Evolutionary conservation across 805 yeast species (phyloP).

Genomic region (Dipodascopsis uninucleata): DNA sequence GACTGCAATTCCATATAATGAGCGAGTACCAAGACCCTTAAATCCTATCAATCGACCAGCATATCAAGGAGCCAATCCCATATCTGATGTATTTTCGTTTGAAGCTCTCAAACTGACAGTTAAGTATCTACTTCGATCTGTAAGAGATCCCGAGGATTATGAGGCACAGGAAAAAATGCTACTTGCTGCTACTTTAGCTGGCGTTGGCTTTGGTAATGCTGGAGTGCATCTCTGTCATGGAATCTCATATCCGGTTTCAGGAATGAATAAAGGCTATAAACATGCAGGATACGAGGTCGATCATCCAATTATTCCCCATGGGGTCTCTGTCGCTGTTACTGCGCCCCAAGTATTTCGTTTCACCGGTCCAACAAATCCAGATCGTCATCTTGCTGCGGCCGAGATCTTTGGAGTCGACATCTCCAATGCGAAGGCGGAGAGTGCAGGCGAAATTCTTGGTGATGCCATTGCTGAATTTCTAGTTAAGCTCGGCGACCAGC

Average conservation of each 20-base stretch:
- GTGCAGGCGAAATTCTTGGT: slow-evolving; percentile 40
- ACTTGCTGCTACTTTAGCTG: slow-evolving; percentile 46
- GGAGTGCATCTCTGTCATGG: slow-evolving; percentile 46
- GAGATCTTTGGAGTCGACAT: slow-evolving; percentile 39
- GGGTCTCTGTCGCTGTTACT: slow-evolving; percentile 45
- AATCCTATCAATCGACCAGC: slow-evolving; percentile 41
- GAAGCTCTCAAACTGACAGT: slow-evolving; percentile 42
- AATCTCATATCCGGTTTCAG: slow-evolving; percentile 41
- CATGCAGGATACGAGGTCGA: slow-evolving; percentile 41
- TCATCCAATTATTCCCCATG: slow-evolving; percentile 45
- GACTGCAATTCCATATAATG: slow-evolving; percentile 44
- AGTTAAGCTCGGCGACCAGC: slow-evolving; percentile 38
- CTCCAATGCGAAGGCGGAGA: slow-evolving; percentile 36
- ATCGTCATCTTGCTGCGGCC: slow-evolving; percentile 40
- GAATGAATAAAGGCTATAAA: slow-evolving; percentile 39
- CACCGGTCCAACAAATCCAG: slow-evolving; percentile 41
- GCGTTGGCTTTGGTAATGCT: slow-evolving; percentile 47
- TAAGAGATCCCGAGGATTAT: slow-evolving; percentile 40
- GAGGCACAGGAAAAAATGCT: slow-evolving; percentile 45
- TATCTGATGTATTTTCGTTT: slow-evolving; percentile 44
- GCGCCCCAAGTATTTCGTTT: slow-evolving; percentile 44
- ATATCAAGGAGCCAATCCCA: slow-evolving; percentile 46
- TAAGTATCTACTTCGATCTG: slow-evolving; percentile 42
- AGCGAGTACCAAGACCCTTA: slow-evolving; percentile 40
- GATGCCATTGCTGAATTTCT: slow-evolving; percentile 39